phyloP scores from a whole-genome alignment of 2,329 filamentous ascomycete species.

The Ascocoryne sarcoides region DNA sequence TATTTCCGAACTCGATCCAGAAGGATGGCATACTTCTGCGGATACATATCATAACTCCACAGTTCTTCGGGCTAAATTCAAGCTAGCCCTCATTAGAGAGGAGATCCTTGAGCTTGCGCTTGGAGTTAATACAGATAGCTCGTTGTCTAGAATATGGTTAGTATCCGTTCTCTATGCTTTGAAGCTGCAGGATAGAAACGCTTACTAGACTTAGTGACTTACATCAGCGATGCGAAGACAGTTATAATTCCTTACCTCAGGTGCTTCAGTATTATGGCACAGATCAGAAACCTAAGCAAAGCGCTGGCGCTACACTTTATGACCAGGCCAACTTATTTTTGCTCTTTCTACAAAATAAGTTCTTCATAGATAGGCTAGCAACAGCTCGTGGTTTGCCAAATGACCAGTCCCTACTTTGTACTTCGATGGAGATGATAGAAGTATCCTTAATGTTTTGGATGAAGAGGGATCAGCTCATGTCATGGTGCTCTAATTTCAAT shows the following conservation, averaged over 20 bases:
- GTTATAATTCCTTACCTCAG: conserved; percentile 13
- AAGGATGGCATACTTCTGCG: conserved; percentile 22
- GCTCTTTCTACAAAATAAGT: conserved; percentile 23
- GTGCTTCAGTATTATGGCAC: conserved; percentile 19
- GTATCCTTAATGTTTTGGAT: conserved; percentile 23
- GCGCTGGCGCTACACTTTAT: conserved; percentile 12
- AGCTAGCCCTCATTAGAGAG: conserved; percentile 19
- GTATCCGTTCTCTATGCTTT: neutral
- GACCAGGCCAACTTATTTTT: conserved; percentile 17
- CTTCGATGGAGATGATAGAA: conserved; percentile 24
- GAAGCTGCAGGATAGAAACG: neutral
- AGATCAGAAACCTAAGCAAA: conserved; percentile 13
- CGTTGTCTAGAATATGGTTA: conserved; percentile 17
- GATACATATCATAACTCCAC: conserved; percentile 13
- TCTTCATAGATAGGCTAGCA: conserved; percentile 23
- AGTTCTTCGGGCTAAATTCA: conserved; percentile 12
- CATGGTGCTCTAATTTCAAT: conserved; percentile 19
- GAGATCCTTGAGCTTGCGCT: conserved; percentile 25
- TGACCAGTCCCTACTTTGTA: conserved; percentile 19
- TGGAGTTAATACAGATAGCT: conserved; percentile 20
- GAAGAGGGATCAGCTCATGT: conserved; percentile 20
- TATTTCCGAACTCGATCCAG: conserved; percentile 13
- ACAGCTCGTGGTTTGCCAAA: conserved; percentile 16
- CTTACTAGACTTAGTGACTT: conserved; percentile 11
- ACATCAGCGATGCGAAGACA: conserved; percentile 13